Evolutionary conservation across 1,284 basidiomycete genomes (phyloP).

Genomic region (Abortiporus biennis): DNA sequence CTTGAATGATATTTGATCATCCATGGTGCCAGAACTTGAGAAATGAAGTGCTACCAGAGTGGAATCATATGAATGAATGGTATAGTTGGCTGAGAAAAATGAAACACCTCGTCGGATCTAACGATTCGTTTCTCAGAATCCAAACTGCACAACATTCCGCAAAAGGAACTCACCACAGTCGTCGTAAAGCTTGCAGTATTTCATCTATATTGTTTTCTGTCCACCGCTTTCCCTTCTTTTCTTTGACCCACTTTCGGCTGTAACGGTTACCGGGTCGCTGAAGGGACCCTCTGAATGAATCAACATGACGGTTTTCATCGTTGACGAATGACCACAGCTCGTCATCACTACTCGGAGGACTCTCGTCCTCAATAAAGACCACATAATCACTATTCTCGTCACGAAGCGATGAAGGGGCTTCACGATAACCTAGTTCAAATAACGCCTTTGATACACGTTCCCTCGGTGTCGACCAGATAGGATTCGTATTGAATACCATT

Average conservation of each 20-base stretch:
- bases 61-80: not conserved
- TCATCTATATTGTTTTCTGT: constrained; percentile 8
- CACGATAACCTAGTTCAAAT: too few species aligned
- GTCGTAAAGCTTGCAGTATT: not conserved
- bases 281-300: not conserved
- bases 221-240: constrained; percentile 15
- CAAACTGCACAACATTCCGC: not conserved
- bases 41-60: not conserved
- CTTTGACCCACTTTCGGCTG: constrained; percentile 12
- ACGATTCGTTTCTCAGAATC: not conserved
- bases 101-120: not conserved
- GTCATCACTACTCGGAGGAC: not conserved
- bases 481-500: too few species aligned
- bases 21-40: not conserved
- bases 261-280: constrained; percentile 3
- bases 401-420: not conserved
- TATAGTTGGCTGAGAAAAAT: not conserved
- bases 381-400: not conserved
- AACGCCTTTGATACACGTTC: too few species aligned
- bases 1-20: not conserved
- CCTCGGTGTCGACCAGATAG: too few species aligned
- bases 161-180: not conserved
- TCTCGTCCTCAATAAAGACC: not conserved
- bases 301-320: not conserved
- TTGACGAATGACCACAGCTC: not conserved